These are phyloP conservation scores for Uncinocarpus reesii DNA, from an alignment of 2,329 filamentous ascomycete species.

Conservation along the genomic window DNA sequence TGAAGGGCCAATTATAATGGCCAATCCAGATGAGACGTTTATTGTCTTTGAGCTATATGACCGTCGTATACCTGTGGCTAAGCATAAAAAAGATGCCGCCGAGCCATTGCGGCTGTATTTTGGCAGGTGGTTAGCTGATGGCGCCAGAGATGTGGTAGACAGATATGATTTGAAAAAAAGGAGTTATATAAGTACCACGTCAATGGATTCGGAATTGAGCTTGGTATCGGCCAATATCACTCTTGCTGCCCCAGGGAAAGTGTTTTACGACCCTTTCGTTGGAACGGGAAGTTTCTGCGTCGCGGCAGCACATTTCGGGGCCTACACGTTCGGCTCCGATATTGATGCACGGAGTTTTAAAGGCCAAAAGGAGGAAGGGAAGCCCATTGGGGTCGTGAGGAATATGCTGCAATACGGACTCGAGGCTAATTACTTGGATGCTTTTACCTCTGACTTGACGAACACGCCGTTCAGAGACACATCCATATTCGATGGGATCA, in stretches of 20 bases:
- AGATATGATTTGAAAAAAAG: conserved; percentile 88
- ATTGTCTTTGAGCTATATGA: conserved; percentile 75
- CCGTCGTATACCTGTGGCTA: conserved; percentile 30
- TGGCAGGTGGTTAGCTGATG: conserved; percentile 58
- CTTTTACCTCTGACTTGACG: conserved; percentile 77
- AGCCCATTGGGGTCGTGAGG: conserved; percentile 41
- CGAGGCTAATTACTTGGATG: conserved; percentile 56
- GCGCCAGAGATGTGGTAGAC: conserved; percentile 56
- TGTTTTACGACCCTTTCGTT: conserved; percentile 92
- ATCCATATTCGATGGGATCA: conserved; percentile 71
- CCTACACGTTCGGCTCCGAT: conserved; percentile 72
- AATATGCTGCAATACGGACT: conserved; percentile 83
- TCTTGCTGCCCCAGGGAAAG: conserved; percentile 65
- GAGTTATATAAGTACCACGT: conserved; percentile 87
- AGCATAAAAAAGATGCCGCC: conserved; percentile 8
- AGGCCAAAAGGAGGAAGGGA: conserved; percentile 38
- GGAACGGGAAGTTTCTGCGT: conserved; percentile 90
- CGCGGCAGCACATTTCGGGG: conserved; percentile 82
- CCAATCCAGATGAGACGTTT: conserved; percentile 62
- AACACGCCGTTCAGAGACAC: conserved; percentile 62
- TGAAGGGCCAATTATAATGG: conserved; percentile 66
- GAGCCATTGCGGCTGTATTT: conserved; percentile 57
- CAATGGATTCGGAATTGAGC: conserved; percentile 91
- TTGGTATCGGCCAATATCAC: conserved; percentile 87
- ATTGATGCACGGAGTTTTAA: conserved; percentile 89